phyloP scores from a whole-genome alignment of 208 protist genomes.

The Jaenimonas drosophilae region DNA sequence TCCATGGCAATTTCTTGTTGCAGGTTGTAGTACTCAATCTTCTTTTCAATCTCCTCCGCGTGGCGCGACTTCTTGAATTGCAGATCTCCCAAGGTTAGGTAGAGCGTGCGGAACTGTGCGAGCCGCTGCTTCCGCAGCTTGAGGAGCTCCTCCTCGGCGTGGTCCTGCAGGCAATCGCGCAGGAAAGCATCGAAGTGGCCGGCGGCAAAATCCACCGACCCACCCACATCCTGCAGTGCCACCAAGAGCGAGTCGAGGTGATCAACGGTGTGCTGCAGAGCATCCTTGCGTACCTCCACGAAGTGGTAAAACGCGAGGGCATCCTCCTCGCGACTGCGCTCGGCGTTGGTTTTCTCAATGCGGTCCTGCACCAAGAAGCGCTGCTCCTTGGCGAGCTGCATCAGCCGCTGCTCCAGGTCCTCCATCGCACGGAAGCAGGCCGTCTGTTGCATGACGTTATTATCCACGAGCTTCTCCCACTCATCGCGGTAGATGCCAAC shows the following conservation, averaged over 20 bases:
- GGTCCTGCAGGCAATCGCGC: constrained; percentile 16
- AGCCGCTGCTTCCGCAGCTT: constrained; percentile 53
- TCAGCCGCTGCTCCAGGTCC: constrained; percentile 53
- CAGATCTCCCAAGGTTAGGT: constrained; percentile 80
- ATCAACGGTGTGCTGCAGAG: constrained; percentile 8
- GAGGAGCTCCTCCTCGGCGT: constrained; percentile 20
- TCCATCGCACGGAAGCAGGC: constrained; percentile 57
- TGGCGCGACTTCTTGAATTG: constrained; percentile 82
- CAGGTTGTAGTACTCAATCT: constrained; percentile 68
- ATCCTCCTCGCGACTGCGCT: constrained; percentile 43
- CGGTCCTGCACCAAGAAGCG: constrained; percentile 37
- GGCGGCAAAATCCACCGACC: constrained; percentile 19
- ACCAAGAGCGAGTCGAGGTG: constrained; percentile 25
- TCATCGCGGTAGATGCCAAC: constrained; percentile 21
- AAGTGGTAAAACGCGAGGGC: constrained; percentile 43
- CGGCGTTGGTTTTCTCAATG: constrained; percentile 26
- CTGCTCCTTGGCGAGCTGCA: constrained; percentile 31
- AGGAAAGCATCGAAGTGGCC: constrained; percentile 22
- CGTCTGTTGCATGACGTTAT: constrained; percentile 53
- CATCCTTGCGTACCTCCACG: constrained; percentile 21
- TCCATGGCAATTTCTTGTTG: constrained; percentile 86
- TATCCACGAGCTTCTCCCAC: constrained; percentile 37
- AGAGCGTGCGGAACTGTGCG: constrained; percentile 65
- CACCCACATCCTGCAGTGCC: constrained; percentile 18
- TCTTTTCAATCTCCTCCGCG: constrained; percentile 65